Percentiles rank a stretch among this genome's conserved stretches.
phyloP scores from a whole-genome alignment of 805 yeast species.

The Starmerella tilneyi region DNA sequence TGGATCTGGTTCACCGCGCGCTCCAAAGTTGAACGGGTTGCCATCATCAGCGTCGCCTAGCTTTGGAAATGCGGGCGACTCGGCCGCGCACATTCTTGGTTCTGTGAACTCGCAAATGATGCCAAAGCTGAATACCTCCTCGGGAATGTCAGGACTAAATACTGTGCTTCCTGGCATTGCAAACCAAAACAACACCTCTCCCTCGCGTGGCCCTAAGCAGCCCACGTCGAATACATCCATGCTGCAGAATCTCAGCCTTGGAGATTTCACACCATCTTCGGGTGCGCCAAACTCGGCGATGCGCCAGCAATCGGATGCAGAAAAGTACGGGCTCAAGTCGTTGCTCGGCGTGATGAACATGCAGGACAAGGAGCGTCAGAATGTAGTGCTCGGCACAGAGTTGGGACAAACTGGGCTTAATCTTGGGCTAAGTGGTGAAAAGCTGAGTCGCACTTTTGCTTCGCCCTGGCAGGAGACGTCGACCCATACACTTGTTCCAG shows the following conservation, averaged over 20 bases:
- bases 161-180: constrained; percentile 23
- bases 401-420: constrained; percentile 57
- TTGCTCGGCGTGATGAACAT: constrained; percentile 48
- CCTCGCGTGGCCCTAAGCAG: not conserved
- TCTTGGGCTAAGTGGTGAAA: constrained; percentile 35
- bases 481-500: constrained; percentile 81
- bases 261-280: not conserved
- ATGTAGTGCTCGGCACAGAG: constrained; percentile 68
- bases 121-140: constrained; percentile 20
- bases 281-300: not conserved
- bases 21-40: not conserved
- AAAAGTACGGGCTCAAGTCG: constrained; percentile 59
- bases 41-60: not conserved
- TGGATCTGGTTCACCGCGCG: not conserved
- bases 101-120: constrained; percentile 23
- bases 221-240: constrained; percentile 4
- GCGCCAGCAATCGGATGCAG: constrained; percentile 36
- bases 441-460: constrained; percentile 56
- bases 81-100: constrained; percentile 20
- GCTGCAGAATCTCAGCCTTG: constrained; percentile 10
- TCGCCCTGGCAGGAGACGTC: constrained; percentile 95
- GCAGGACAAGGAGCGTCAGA: constrained; percentile 53
- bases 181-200: not conserved
- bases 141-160: constrained; percentile 22
- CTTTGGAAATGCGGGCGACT: not conserved